Percentiles rank a stretch among this genome's conserved stretches.
Conservation (phyloP, 768 basidiomycete genomes). For the Lactarius trivialis region DNA sequence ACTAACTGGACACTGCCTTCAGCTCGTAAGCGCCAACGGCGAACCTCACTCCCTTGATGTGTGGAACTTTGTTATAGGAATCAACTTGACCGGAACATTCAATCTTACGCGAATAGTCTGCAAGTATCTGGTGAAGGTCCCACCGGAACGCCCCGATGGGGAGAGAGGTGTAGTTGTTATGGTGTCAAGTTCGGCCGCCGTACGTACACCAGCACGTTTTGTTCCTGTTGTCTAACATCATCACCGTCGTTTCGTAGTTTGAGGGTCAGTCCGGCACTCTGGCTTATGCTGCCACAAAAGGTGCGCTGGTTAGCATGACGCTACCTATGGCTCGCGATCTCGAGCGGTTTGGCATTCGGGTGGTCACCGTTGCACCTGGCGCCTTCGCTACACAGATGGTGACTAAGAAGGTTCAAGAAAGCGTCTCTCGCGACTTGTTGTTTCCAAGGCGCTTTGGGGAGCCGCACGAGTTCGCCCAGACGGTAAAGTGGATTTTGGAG, state of each 20-base stretch:
- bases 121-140: constrained; percentile 42
- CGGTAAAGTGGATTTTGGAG: constrained; percentile 29
- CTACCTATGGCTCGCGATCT: constrained; percentile 58
- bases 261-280: constrained; percentile 49
- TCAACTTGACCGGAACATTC: constrained; percentile 56
- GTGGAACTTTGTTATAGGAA: constrained; percentile 46
- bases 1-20: constrained; percentile 8
- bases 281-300: constrained; percentile 54
- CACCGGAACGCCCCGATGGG: constrained; percentile 40
- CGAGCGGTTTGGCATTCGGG: constrained; percentile 44
- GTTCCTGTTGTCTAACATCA: background rate
- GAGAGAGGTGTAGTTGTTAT: constrained; percentile 54
- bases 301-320: constrained; percentile 50
- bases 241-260: constrained; percentile 36
- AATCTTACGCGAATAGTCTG: constrained; percentile 51
- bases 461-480: constrained; percentile 29
- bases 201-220: constrained; percentile 16
- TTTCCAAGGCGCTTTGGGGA: constrained; percentile 34
- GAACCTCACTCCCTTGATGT: constrained; percentile 43
- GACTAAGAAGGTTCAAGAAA: constrained; percentile 24
- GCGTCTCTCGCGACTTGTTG: constrained; percentile 25
- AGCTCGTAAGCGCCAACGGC: constrained; percentile 44
- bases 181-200: constrained; percentile 48
- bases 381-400: constrained; percentile 43
- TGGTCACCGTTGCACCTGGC: constrained; percentile 51